phyloP scores from a whole-genome alignment of 2,329 filamentous ascomycete genomes.

The Paraphaeosphaeria sporulosa region DNA sequence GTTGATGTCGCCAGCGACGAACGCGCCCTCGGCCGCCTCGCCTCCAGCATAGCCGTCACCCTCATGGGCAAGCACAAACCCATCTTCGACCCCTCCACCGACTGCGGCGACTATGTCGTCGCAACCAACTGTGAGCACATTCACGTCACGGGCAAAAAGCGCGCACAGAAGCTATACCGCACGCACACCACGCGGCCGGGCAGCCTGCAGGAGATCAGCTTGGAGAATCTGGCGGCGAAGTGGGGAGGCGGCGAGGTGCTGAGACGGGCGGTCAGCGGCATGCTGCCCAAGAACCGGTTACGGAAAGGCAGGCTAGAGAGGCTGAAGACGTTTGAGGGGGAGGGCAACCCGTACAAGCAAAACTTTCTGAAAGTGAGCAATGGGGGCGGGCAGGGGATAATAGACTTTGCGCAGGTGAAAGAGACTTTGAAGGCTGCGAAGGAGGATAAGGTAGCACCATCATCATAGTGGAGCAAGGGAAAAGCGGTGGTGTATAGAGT shows the following conservation, averaged over 20 bases:
- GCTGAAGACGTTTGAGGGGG: constrained; percentile 95
- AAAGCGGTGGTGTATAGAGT: constrained; percentile 3
- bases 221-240: constrained; percentile 95
- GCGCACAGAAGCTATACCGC: constrained; percentile 94
- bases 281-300: constrained; percentile 96
- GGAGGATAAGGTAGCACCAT: constrained; percentile 23
- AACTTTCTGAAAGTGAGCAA: constrained; percentile 78
- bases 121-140: constrained; percentile 88
- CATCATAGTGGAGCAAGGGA: constrained; percentile 24
- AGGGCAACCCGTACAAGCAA: constrained; percentile 86
- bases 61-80: constrained; percentile 99
- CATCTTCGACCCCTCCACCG: constrained; percentile 94
- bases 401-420: constrained; percentile 48
- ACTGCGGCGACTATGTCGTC: constrained; percentile 99
- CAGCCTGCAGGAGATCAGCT: constrained; percentile 83
- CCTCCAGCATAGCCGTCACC: constrained; percentile 82
- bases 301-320: constrained; percentile 85
- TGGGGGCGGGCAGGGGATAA: constrained; percentile 43
- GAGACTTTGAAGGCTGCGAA: constrained; percentile 41
- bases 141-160: constrained; percentile 90
- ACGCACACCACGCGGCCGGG: constrained; percentile 91
- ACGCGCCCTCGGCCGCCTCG: constrained; percentile 87
- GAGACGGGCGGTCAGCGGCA: constrained; percentile 89
- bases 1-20: constrained; percentile 72
- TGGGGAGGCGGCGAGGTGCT: constrained; percentile 92